These are phyloP conservation scores for Populus hybrid DNA, from an alignment of 441 rosid genomes.

Conservation along the genomic window DNA sequence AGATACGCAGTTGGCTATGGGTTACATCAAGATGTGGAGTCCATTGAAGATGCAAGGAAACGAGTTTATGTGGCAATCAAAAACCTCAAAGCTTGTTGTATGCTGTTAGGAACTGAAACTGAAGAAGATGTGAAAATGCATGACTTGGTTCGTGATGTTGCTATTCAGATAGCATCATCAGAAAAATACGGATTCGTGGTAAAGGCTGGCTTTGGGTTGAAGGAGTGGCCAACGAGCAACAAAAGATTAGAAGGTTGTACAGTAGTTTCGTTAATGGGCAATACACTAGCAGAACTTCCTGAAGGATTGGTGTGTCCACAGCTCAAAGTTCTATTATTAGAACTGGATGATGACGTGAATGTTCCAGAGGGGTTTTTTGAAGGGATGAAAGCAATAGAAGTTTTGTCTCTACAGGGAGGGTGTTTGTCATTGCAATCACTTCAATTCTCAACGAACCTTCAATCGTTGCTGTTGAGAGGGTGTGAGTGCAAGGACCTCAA, in stretches of 20 bases:
- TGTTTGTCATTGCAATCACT: conserved; percentile 4
- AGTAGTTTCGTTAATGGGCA: conserved; percentile 10
- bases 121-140: conserved; percentile 24
- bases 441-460: neutral
- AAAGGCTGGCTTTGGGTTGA: conserved; percentile 8
- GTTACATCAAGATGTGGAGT: neutral
- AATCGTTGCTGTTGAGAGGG: neutral
- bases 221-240: conserved; percentile 8
- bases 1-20: conserved; percentile 14
- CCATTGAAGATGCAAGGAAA: conserved; percentile 1
- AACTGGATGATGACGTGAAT: neutral
- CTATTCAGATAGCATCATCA: conserved; percentile 10
- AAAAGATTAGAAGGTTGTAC: neutral
- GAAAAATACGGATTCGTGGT: neutral
- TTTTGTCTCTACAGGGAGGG: neutral
- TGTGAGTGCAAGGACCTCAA: neutral
- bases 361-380: neutral
- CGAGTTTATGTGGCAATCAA: neutral
- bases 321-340: conserved; percentile 18
- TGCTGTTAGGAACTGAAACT: conserved; percentile 13
- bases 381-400: conserved; percentile 3
- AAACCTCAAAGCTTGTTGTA: conserved; percentile 11
- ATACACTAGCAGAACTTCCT: neutral
- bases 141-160: conserved; percentile 24
- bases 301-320: conserved; percentile 2